Conservation (phyloP, 768 basidiomycete genomes). For the Holtermannia corniformis region DNA sequence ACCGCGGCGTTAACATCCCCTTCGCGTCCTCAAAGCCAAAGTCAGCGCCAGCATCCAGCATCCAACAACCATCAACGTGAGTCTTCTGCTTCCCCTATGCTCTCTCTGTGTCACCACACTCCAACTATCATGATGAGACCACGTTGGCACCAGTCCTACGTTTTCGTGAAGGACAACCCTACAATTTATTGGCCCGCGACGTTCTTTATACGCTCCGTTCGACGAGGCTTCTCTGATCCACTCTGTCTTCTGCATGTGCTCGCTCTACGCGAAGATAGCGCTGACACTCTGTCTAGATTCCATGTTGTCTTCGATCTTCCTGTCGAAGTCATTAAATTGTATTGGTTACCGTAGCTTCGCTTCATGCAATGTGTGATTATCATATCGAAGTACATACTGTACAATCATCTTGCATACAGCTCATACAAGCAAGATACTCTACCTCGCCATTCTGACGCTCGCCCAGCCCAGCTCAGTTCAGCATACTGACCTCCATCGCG, state of each 20-base stretch:
- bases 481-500: background rate
- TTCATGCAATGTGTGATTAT: too few relatives aligned
- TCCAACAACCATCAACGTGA: background rate
- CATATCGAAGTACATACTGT: too few relatives aligned
- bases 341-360: too few relatives aligned
- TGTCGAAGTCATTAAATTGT: too few relatives aligned
- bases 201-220: background rate
- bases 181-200: background rate
- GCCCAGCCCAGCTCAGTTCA: too few relatives aligned
- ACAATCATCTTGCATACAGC: too few relatives aligned
- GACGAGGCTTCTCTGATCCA: background rate
- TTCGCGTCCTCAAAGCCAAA: background rate
- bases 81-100: background rate
- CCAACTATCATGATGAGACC: background rate
- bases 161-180: background rate
- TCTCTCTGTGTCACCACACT: background rate
- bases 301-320: too few relatives aligned
- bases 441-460: too few relatives aligned
- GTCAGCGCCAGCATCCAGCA: background rate
- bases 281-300: too few relatives aligned
- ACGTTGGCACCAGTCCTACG: background rate
- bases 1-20: background rate
- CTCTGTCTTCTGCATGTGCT: too few relatives aligned
- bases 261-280: too few relatives aligned
- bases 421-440: too few relatives aligned